These are phyloP conservation scores for Prunus fruticosa DNA, from an alignment of 306 rosid species.

Conservation along the genomic window DNA sequence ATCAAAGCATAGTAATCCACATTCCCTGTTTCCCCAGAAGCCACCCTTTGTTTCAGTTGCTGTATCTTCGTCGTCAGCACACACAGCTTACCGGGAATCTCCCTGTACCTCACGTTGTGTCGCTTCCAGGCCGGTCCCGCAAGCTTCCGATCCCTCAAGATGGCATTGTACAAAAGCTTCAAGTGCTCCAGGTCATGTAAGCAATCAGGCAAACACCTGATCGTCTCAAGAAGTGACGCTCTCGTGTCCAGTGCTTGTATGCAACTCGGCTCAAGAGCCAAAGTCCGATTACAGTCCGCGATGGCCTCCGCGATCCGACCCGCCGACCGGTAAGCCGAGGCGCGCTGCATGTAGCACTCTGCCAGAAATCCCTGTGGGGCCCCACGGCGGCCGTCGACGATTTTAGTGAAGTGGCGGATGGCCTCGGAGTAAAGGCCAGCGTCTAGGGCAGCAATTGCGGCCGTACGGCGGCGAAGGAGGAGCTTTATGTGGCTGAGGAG, in stretches of 20 bases:
- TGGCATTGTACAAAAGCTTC: constrained; percentile 81
- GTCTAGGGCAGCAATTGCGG: constrained; percentile 84
- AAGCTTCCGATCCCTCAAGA: constrained; percentile 76
- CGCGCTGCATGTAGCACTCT: constrained; percentile 80
- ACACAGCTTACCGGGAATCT: constrained; percentile 82
- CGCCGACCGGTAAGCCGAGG: constrained; percentile 57
- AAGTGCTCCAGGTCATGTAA: constrained; percentile 89
- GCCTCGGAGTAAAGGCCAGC: constrained; percentile 86
- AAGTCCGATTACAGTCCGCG: constrained; percentile 85
- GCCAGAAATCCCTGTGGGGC: constrained; percentile 93
- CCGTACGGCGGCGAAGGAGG: constrained; percentile 72
- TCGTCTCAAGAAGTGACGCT: constrained; percentile 68
- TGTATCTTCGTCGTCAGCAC: constrained; percentile 59
- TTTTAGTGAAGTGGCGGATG: constrained; percentile 87
- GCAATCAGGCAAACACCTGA: constrained; percentile 82
- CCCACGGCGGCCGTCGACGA: constrained; percentile 84
- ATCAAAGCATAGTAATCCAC: constrained; percentile 82
- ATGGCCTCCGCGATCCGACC: constrained; percentile 87
- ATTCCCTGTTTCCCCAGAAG: constrained; percentile 59
- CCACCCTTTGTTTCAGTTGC: constrained; percentile 63
- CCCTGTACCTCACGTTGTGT: constrained; percentile 71
- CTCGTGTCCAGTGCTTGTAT: constrained; percentile 87
- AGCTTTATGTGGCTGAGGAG: constrained; percentile 82
- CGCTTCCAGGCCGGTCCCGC: constrained; percentile 92
- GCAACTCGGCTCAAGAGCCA: constrained; percentile 69